Base-by-base conservation (phyloP, 805 yeast species). In the Torulaspora gathmanii region DNA sequence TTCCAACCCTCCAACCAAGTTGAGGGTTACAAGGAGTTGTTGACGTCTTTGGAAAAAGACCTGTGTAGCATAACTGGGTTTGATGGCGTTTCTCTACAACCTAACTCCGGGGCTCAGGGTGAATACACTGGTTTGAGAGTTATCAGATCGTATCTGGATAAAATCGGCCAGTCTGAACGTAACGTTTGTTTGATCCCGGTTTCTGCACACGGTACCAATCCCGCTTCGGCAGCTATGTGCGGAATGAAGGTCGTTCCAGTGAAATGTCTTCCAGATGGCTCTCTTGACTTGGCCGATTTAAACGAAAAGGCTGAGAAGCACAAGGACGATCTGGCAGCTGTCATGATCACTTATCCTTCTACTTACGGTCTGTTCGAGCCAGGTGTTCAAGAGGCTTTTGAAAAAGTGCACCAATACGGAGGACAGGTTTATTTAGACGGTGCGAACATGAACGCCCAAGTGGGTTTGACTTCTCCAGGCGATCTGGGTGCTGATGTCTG, bases 391-490 rank as follows among this genome's bases (percentile, higher is more conserved):
- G 73, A 75, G 41, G 96, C 96, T 20, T 85, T 90, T 57, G 85
- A 86, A n/a, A 73, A 82, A 47, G 86, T 91, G 29, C 99, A 93
- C 65, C 56, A 68, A 15, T 67, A 82, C 58, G 98, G 99, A 45
- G 99, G 97, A 20, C 95, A 90, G 68, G 98, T 93, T 16, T 93
- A 93, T 70, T 73, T 91, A 70, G 99, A 93, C 69, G 99, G 99
- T 65, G 99, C 99, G 45, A 93, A 93, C 70, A 93, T 93, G 99
- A 93, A 93, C 65, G 99, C 99, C 0, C 99, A 93, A 70, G 95
- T 93, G 39, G 99, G 99, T 11, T 74, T 93, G 49, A 91, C 98
- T 0, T 86, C 95, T 5, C 98, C 99, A 8, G 99, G 98, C 47
- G 97, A 89, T 62, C 72, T 93, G 56, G 98, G 97, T 42, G 98